Evolutionary conservation across 2,329 filamentous ascomycete genomes (phyloP), one percentile per base, ranked within the genome.

Genomic region (Dothideomycetes sp.): DNA sequence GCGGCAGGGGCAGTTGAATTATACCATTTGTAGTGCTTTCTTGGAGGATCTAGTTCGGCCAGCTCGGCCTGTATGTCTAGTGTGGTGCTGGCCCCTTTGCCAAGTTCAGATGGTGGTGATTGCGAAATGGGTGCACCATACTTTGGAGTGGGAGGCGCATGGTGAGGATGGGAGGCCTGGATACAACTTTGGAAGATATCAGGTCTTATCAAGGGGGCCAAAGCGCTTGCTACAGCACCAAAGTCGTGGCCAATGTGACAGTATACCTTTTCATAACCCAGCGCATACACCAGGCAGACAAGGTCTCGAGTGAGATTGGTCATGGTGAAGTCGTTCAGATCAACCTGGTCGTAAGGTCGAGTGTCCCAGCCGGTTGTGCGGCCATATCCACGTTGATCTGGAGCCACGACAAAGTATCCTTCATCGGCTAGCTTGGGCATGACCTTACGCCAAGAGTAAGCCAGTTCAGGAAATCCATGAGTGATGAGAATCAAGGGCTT

Each of bases 11-110:
- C 36, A 2, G 66, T 69, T 3, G 72, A 71, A 49, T 77, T 78
- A 55, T 77, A 81, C 70, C 70, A 79, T 55, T 80, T 79, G 63
- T 83, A 84, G 53, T 82, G 78, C 53, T 82, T 82, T 7, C 74
- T 53, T 0, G 77, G 75, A n/a, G 70, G 65, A 2, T 64, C 54
- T 1, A 78, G 63, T 31, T 62, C 60, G 1, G 69, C 69, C 2
- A 82, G 66, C 3, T 70, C 70, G 15, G 61, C 58, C 42, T 77
- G 72, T n/a, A 81, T 68, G 41, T 77, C 66, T 5, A 45, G 18
- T 12, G 49, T 43, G 35, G 38, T 47, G 44, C 5, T 18, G 4
- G 29, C 17, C 5, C 14, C 5, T 16, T 34, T 37, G 4, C 35
- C 35, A 10, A 33, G 29, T 3, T 27, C 27, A 10, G 30, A 14